Evolutionary conservation across 768 basidiomycete genomes (phyloP), one percentile per base, ranked within the genome.

Genomic region (Suillus ampliporus): DNA sequence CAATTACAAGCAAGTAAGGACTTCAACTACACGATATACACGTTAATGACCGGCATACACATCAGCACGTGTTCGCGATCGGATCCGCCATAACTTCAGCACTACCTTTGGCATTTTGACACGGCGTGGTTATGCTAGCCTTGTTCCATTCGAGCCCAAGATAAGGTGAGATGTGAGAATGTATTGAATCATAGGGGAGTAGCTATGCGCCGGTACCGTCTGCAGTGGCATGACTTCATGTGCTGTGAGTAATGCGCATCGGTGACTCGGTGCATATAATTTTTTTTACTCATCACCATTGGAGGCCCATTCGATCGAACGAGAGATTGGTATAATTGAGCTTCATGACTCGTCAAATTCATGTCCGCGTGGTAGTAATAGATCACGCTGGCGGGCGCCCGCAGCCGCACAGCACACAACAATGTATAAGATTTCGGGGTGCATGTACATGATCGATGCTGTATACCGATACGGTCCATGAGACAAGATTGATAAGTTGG

Each of bases 11-110:
- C 53, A 21, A 52, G 13, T 3, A 23, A 40, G 23, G 21, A 21
- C 17, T 38, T 56, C 9, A 17, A 19, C 17, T 26, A 17, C 10
- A 23, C 9, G 53, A 38, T 54, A 38, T 38, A 6, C 31, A 31
- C 38, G 17, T 38, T 56, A 56, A 56, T 56, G 23, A 17, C 54
- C 54, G 54, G 23, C 15, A 54, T 19, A 54, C 21, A 54, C 37
- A 54, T 17, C 17, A 38, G 10, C 6, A 23, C 37, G 26, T 56
- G 54, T 56, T 56, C 54, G 54, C 11, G 23, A 28, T 40, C 17
- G 10, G 54, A 56, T 56, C 34, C 54, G 17, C 54, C 23, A 17
- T 13, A 19, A n/a, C 6, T 26, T 47, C 6, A 51, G 19, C 28
- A 19, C 19, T 28, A 34, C 50, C 6, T 40, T 37, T 56, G 38